These are phyloP conservation scores for Colletotrichum tanaceti DNA, from an alignment of 2,329 filamentous ascomycete species.

Conservation along the genomic window DNA sequence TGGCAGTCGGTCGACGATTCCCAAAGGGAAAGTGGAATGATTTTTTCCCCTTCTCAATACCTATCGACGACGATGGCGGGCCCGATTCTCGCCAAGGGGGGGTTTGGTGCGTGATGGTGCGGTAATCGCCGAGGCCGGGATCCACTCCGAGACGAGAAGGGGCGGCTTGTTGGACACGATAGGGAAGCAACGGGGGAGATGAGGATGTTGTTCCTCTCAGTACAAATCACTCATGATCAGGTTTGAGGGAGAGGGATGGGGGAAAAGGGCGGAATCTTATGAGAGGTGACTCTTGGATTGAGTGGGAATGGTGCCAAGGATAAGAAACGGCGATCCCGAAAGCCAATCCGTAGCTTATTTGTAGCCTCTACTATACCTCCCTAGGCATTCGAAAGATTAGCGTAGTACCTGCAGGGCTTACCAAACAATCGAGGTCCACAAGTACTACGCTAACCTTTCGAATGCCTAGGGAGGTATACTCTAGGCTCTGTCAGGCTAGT, in stretches of 20 bases:
- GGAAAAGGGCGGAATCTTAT: background rate
- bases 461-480: too few species aligned
- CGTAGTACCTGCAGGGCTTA: too few species aligned
- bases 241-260: background rate
- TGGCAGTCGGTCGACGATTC: background rate
- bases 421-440: too few species aligned
- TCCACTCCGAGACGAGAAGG: background rate
- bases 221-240: background rate
- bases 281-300: background rate
- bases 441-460: too few species aligned
- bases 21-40: conserved; percentile 4
- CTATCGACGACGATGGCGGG: conserved; percentile 15
- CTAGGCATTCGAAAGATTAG: too few species aligned
- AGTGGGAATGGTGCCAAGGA: background rate
- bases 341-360: conserved; percentile 9
- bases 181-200: background rate
- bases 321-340: conserved; percentile 1
- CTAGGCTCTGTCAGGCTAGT: background rate
- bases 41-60: background rate
- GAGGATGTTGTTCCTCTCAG: background rate
- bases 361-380: too few species aligned
- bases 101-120: background rate
- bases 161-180: background rate
- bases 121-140: conserved; percentile 19
- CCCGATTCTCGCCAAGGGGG: background rate